phyloP scores from a whole-genome alignment of 305 asterid species.

The Rubia peregrina region DNA sequence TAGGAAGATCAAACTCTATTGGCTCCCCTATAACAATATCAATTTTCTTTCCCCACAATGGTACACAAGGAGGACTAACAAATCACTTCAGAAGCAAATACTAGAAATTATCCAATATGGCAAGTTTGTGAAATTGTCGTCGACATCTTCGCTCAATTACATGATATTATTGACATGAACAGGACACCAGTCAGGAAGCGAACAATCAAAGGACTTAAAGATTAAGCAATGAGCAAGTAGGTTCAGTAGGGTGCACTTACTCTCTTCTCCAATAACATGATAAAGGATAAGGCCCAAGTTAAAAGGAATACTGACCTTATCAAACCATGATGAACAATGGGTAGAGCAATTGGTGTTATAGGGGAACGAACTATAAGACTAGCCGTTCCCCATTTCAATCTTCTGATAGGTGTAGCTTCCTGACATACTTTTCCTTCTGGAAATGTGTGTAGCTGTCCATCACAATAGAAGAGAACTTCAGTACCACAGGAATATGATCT shows the following conservation, averaged over 20 bases:
- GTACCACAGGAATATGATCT: background rate
- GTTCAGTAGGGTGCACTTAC: background rate
- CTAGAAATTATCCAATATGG: background rate
- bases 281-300: background rate
- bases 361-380: slow-evolving; percentile 96
- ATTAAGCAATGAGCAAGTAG: background rate
- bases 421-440: slow-evolving; percentile 98
- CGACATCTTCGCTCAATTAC: background rate
- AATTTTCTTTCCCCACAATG: slow-evolving; percentile 61
- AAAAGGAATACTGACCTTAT: slow-evolving; percentile 45
- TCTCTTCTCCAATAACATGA: background rate
- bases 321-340: slow-evolving; percentile 85
- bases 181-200: background rate
- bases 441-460: slow-evolving; percentile 84
- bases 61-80: slow-evolving; percentile 30
- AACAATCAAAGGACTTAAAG: background rate
- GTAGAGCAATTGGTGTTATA: slow-evolving; percentile 82
- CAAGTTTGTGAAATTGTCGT: background rate
- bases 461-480: slow-evolving; percentile 18
- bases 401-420: slow-evolving; percentile 80
- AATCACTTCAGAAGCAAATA: background rate
- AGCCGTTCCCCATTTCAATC: slow-evolving; percentile 98
- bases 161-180: background rate
- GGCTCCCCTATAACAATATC: slow-evolving; percentile 75
- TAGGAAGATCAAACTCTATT: slow-evolving; percentile 58